Base-by-base conservation (phyloP, 78 protist genomes). In the Goniomonas avonlea region DNA sequence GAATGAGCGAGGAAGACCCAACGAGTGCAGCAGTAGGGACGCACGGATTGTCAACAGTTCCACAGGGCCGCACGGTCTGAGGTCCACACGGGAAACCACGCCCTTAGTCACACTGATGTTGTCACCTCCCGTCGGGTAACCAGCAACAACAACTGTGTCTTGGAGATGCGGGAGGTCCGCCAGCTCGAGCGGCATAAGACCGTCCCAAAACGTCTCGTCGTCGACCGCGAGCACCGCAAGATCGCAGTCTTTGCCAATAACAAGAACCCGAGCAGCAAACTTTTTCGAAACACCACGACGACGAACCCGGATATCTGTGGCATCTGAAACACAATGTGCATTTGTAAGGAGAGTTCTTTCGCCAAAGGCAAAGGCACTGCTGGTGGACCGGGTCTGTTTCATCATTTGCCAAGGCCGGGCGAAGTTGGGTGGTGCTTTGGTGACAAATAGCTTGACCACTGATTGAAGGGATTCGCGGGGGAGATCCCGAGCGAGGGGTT, bases 81-180 rank as follows among this genome's bases (percentile, higher is more conserved):
- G 59, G 56, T 68, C 75, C 31, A 68, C 56, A 25, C 75, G 27
- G 20, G 75, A 68, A n/a, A 68, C 75, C n/a, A 68, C 75, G 38
- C 75, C 75, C 15, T 48, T 53, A 2, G 75, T 68, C 5, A 68
- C 75, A 53, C 75, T 41, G 25, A 68, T 15, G 75, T 68, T 68
- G 56, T 68, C 75, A 1, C 75, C 75, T 39, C 75, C 75, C 1
- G 75, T 68, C 18, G 75, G 75, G 56, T 41, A 68, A 15, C 75
- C 75, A 25, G 43, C 75, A 0, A 68, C 75, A 2, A 68, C 56
- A 0, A 68, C 75, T 48, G 59, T 68, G 59, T 68, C 59, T 53
- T 68, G 75, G 2, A 68, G 75, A 29, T 68, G 59, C 18, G 75
- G 75, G 39, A 68, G 38, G 58, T 38, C 58, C 2, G 59, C 75